Percentiles rank a stretch among this genome's conserved stretches.
These are phyloP conservation scores for Annulohypoxylon maeteangense DNA, from an alignment of 495 filamentous ascomycete genomes.

Conservation along the genomic window DNA sequence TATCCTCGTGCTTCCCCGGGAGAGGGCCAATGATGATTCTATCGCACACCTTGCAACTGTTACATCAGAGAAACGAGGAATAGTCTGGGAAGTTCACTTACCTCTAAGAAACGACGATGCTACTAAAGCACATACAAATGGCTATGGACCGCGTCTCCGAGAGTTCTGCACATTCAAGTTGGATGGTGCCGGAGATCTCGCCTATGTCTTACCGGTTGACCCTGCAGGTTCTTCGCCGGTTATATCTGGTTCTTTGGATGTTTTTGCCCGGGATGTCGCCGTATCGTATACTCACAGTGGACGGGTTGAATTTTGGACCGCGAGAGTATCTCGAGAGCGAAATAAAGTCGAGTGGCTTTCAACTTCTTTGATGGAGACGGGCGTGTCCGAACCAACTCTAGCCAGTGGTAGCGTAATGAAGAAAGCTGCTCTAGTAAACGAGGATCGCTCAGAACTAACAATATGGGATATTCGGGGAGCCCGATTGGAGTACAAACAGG, in stretches of 20 bases:
- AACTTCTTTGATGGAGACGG: slow-evolving; percentile 85
- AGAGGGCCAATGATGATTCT: slow-evolving; percentile 61
- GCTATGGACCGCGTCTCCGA: slow-evolving; percentile 57
- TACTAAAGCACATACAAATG: slow-evolving; percentile 47
- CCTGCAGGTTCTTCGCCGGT: slow-evolving; percentile 79
- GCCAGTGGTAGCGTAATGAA: slow-evolving; percentile 87
- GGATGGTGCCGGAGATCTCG: slow-evolving; percentile 75
- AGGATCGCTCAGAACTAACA: slow-evolving; percentile 76
- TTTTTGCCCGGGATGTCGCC: slow-evolving; percentile 87
- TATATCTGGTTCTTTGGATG: slow-evolving; percentile 84
- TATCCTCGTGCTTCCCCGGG: slow-evolving; percentile 78
- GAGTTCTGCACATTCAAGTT: slow-evolving; percentile 80
- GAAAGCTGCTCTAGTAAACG: slow-evolving; percentile 86
- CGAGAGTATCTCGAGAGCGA: slow-evolving; percentile 69
- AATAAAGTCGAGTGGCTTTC: slow-evolving; percentile 80
- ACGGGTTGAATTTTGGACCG: slow-evolving; percentile 85
- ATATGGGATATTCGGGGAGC: slow-evolving; percentile 91
- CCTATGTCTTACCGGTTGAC: slow-evolving; percentile 89
- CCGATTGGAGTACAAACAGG: slow-evolving; percentile 82
- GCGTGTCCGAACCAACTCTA: slow-evolving; percentile 75
- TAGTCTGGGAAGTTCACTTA: slow-evolving; percentile 83
- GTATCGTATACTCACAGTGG: slow-evolving; percentile 85
- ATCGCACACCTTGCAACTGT: slow-evolving; percentile 81
- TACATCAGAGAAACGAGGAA: slow-evolving; percentile 81
- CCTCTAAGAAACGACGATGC: slow-evolving; percentile 49